phyloP scores from a whole-genome alignment of 306 rosid species.

The Leucaena leucocephala region DNA sequence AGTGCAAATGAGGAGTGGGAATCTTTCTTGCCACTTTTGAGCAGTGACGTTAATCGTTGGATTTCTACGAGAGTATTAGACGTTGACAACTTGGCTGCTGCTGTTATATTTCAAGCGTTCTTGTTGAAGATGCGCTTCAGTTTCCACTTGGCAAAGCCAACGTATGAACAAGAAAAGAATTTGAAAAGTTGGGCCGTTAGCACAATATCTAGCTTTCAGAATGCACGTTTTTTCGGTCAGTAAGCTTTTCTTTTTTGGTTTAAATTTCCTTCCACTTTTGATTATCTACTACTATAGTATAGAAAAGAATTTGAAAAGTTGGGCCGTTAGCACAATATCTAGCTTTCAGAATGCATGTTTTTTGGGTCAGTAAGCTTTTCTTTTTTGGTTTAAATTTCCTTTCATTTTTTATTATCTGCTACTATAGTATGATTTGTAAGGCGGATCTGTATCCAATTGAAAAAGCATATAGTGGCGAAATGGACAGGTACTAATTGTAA shows the following conservation, averaged over 20 bases:
- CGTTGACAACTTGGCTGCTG: conserved; percentile 65
- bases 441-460: conserved; percentile 5
- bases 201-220: conserved; percentile 66
- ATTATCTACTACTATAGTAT: conserved; percentile 1
- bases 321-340: conserved; percentile 74
- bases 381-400: conserved; percentile 10
- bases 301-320: conserved; percentile 57
- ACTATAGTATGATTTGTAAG: conserved; percentile 2
- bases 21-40: conserved; percentile 65
- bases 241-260: conserved; percentile 14
- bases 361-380: conserved; percentile 59
- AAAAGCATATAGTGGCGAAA: not conserved
- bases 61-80: conserved; percentile 46
- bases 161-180: conserved; percentile 54
- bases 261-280: conserved; percentile 17
- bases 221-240: conserved; percentile 69
- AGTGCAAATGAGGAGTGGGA: conserved; percentile 45
- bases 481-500: not conserved
- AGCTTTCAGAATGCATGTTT: conserved; percentile 56
- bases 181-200: conserved; percentile 67
- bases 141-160: conserved; percentile 35
- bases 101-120: conserved; percentile 59
- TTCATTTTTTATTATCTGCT: not conserved
- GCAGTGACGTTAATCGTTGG: conserved; percentile 49
- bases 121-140: conserved; percentile 56